Base-by-base conservation (phyloP, 352 stramenopile species). In the Globisporangium heterothallicum region DNA sequence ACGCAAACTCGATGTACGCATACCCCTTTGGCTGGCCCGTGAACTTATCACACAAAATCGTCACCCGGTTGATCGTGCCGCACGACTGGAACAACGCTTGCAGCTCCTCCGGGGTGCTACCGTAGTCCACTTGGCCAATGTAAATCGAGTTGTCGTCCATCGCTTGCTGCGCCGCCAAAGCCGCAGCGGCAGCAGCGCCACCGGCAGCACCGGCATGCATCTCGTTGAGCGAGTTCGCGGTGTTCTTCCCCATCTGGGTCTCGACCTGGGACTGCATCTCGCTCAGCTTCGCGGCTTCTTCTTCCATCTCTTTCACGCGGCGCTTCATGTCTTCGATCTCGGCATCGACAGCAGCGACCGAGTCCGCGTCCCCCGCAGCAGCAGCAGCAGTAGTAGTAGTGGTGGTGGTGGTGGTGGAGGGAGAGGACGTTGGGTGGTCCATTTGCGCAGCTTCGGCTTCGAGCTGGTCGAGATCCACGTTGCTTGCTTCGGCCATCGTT, bases 41-140 rank as follows among this genome's bases (percentile, higher is more conserved):
- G 60, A 96, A 97, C 71, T 98, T 98, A 74, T 99, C 94, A 66
- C 94, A 98, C 19, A 98, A 74, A 60, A 99, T 99, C 16, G 96
- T 99, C 12, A 99, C 90, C 48, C 96, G 85, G 65, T 98, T 98
- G 43, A 99, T 97, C 21, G 85, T 97, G 25, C 95, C 96, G 64
- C 96, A 99, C 6, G 81, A 88, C 63, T 97, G 83, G 78, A 99
- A 99, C 57, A 98, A 89, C 40, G 88, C 78, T 51, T 98, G 86
- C 4, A 99, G 72, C 66, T 99, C 94, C 59, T 98, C 94, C 0
- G 95, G 91, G 19, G 92, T 98, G 36, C 89, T 88, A 30, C 94
- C 91, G 73, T 99, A 98, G 68, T 99, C 93, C 30, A 99, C 94
- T 66, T 99, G 94, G 26, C 94, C 94, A 41, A 98, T 95, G 72